These are phyloP conservation scores for Multifurca ochricompacta DNA, from an alignment of 768 basidiomycete genomes.

Conservation along the genomic window DNA sequence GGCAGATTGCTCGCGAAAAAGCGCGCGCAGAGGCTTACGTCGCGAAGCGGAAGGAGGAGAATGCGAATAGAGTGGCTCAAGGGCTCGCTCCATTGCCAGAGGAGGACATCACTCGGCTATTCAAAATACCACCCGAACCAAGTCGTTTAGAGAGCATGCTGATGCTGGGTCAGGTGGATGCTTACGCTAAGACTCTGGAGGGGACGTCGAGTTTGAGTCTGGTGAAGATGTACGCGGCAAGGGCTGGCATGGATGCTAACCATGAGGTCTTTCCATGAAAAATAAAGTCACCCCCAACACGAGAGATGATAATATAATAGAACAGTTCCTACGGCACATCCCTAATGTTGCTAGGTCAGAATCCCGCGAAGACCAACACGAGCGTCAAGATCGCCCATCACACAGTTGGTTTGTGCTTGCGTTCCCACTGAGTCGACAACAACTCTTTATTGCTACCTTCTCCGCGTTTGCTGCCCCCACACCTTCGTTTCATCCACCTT, in stretches of 20 bases:
- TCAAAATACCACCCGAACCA: constrained; percentile 85
- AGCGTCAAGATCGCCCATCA: too few species aligned
- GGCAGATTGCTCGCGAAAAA: constrained; percentile 85
- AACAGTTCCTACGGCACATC: too few species aligned
- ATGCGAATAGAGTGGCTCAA: constrained; percentile 64
- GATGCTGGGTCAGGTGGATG: constrained; percentile 82
- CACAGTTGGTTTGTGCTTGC: too few species aligned
- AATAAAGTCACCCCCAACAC: too few species aligned
- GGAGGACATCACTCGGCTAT: constrained; percentile 75
- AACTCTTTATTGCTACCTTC: too few species aligned
- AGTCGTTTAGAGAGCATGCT: constrained; percentile 83
- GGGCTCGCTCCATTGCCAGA: constrained; percentile 83
- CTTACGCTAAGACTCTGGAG: constrained; percentile 69
- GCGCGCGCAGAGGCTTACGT: constrained; percentile 70
- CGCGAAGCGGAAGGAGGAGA: constrained; percentile 86
- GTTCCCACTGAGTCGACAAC: too few species aligned
- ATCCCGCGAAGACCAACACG: too few species aligned
- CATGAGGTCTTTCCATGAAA: constrained; percentile 9
- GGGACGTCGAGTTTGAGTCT: constrained; percentile 50
- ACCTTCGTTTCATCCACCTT: constrained; percentile 12
- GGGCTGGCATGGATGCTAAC: constrained; percentile 28
- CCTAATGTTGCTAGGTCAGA: too few species aligned
- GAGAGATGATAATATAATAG: too few species aligned
- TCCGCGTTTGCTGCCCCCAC: too few species aligned
- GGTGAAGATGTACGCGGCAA: constrained; percentile 81